These are phyloP conservation scores for Chernovozyma aurita DNA, from an alignment of 1,139 yeast species.

Conservation along the genomic window DNA sequence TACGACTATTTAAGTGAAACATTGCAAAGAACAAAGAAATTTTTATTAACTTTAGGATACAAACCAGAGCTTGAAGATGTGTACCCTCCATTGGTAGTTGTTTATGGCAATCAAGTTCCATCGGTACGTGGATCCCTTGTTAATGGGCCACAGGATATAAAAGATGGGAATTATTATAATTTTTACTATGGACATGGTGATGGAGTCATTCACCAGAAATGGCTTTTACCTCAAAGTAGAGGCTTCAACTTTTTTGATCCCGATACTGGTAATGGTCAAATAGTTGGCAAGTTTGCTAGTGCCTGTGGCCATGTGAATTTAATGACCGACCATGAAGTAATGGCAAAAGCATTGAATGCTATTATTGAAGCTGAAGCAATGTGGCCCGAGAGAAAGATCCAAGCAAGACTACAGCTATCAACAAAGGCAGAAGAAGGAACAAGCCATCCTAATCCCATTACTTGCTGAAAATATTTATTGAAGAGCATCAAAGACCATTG, in stretches of 20 bases:
- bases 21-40: constrained; percentile 55
- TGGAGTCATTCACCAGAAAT: constrained; percentile 81
- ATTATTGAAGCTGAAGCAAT: constrained; percentile 49
- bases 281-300: constrained; percentile 65
- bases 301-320: constrained; percentile 75
- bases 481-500: no score
- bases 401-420: not conserved
- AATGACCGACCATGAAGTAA: constrained; percentile 66
- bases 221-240: constrained; percentile 71
- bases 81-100: constrained; percentile 81
- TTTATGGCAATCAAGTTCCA: constrained; percentile 78
- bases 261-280: constrained; percentile 36
- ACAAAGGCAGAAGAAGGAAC: no score
- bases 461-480: no score
- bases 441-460: no score
- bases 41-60: constrained; percentile 52
- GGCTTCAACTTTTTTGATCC: constrained; percentile 50
- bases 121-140: constrained; percentile 80
- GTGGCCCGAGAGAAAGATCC: constrained; percentile 18
- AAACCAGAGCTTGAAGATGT: constrained; percentile 37
- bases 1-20: constrained; percentile 62
- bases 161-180: constrained; percentile 67
- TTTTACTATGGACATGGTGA: constrained; percentile 89
- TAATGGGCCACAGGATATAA: constrained; percentile 54
- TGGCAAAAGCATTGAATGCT: constrained; percentile 67